Evolutionary conservation across 1,139 yeast species (phyloP).

Genomic region (Kurtzmaniella natalensis): DNA sequence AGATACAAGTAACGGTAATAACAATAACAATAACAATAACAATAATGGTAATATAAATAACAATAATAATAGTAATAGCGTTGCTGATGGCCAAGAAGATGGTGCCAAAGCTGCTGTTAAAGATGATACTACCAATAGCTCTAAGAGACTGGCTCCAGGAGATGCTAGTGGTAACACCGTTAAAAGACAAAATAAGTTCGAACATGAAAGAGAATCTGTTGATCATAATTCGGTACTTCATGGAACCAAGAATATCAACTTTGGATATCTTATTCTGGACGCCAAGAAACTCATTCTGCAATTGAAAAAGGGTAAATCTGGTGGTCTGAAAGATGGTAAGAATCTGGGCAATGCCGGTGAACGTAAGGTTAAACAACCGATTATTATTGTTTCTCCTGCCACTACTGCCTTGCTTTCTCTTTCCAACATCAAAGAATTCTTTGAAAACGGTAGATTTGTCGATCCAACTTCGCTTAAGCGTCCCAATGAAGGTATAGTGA

Average conservation of each 20-base stretch:
- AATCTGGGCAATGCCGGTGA: constrained; percentile 1
- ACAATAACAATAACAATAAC: too few species aligned
- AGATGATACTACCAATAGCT: constrained; percentile 9
- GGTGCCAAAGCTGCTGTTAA: constrained; percentile 7
- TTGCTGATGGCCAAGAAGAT: constrained; percentile 7
- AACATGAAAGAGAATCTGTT: constrained; percentile 61
- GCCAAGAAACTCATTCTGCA: constrained; percentile 60
- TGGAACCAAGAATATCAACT: constrained; percentile 73
- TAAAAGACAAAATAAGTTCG: constrained; percentile 20
- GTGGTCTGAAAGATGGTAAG: neutral
- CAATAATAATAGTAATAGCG: too few species aligned
- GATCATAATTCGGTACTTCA: constrained; percentile 80
- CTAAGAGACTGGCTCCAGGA: constrained; percentile 7
- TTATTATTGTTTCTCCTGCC: constrained; percentile 87
- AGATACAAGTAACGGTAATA: constrained; percentile 7
- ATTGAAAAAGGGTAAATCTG: constrained; percentile 38
- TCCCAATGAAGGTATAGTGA: constrained; percentile 41
- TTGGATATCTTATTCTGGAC: constrained; percentile 68
- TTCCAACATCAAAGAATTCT: constrained; percentile 74
- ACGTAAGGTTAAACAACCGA: constrained; percentile 64
- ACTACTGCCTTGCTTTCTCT: constrained; percentile 85
- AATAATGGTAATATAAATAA: too few species aligned
- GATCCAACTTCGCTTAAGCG: constrained; percentile 46
- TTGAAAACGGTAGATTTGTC: constrained; percentile 70
- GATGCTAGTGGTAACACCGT: constrained; percentile 7